A percentile compares a stretch with the other conserved stretches of the same genome.
Evolutionary conservation across 345 rosid species (phyloP).

Genomic region (Gynandropsis gynandra): DNA sequence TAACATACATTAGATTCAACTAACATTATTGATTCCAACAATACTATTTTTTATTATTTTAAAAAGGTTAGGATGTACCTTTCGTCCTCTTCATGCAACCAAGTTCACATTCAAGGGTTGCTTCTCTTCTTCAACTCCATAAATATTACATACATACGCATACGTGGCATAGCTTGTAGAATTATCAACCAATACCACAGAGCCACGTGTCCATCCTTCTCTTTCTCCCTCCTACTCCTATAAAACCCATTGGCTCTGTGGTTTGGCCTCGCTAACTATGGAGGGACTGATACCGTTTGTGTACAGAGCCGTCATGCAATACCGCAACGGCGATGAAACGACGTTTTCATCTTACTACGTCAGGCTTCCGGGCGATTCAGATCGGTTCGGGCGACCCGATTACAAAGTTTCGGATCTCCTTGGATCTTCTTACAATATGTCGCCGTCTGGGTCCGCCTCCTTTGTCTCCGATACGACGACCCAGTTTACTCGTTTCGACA

Average conservation of each 20-base stretch:
- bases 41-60: no score
- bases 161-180: no score
- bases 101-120: no score
- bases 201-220: neutral
- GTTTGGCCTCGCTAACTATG: slow-evolving; percentile 25
- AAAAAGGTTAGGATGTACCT: no score
- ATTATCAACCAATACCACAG: neutral
- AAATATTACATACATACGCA: no score
- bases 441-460: neutral
- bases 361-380: slow-evolving; percentile 74
- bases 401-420: slow-evolving; percentile 30
- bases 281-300: slow-evolving; percentile 64
- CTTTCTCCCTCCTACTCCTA: neutral
- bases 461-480: slow-evolving; percentile 1
- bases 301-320: slow-evolving; percentile 40
- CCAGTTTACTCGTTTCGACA: slow-evolving; percentile 37
- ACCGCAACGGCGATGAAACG: slow-evolving; percentile 41
- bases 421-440: neutral
- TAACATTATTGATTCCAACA: no score
- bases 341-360: slow-evolving; percentile 39
- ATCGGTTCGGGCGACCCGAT: slow-evolving; percentile 46
- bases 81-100: no score
- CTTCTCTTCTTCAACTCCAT: no score
- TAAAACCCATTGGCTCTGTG: no score
- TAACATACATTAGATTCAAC: no score